These are phyloP conservation scores for Eremothecium coryli DNA, from an alignment of 1,139 yeast genomes.

Conservation along the genomic window DNA sequence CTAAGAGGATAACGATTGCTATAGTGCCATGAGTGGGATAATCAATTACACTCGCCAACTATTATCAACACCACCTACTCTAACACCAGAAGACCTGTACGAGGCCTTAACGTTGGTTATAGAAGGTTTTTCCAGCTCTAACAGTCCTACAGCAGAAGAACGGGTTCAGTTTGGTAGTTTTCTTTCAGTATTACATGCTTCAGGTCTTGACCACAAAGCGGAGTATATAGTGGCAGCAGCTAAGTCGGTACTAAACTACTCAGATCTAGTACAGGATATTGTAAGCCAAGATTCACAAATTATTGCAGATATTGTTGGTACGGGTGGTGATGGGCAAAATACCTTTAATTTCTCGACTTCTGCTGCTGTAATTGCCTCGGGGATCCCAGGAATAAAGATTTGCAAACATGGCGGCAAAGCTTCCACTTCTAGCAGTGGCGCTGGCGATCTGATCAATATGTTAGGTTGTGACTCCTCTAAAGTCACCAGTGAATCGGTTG, in stretches of 20 bases:
- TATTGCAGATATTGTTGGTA: constrained; percentile 86
- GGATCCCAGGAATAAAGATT: constrained; percentile 63
- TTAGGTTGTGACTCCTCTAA: constrained; percentile 71
- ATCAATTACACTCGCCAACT: constrained; percentile 21
- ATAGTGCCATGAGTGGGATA: too few relatives aligned
- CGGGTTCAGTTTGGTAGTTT: constrained; percentile 69
- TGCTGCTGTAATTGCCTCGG: constrained; percentile 88
- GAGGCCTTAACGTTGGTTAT: constrained; percentile 20
- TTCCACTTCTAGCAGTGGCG: constrained; percentile 83
- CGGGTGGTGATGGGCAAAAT: constrained; percentile 97
- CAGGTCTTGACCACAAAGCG: constrained; percentile 75
- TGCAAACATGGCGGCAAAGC: constrained; percentile 98
- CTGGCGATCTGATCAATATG: constrained; percentile 74
- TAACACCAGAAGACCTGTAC: constrained; percentile 24
- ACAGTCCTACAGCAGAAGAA: constrained; percentile 5
- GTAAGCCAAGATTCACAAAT: constrained; percentile 25
- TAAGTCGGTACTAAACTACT: constrained; percentile 52
- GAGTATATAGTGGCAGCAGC: constrained; percentile 83
- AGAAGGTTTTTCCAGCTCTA: constrained; percentile 11
- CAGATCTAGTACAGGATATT: constrained; percentile 36
- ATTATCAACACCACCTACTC: constrained; percentile 17
- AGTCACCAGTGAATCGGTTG: constrained; percentile 58
- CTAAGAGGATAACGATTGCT: too few relatives aligned
- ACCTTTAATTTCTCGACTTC: constrained; percentile 95
- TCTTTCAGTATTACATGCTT: constrained; percentile 61